Evolutionary conservation across 208 protist genomes (phyloP), one percentile per base, ranked within the genome.

Genomic region (Leishmania mexicana): DNA sequence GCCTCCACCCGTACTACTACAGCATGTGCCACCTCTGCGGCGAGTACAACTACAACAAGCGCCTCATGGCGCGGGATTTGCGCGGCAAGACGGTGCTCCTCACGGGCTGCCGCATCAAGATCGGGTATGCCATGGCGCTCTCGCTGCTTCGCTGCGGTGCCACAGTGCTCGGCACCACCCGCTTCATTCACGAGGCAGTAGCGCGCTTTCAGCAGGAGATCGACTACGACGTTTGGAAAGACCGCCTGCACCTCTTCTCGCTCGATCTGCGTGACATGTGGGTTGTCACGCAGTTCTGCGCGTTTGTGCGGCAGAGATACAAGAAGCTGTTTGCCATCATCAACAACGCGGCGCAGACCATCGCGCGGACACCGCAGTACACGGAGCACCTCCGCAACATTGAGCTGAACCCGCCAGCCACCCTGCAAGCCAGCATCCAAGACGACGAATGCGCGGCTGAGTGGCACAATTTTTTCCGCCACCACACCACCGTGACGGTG

Each of bases 311-410:
- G 54, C 87, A 90, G 47, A 67, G 84, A 6, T 97, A 91, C 83
- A 72, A 78, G 13, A 93, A 95, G 74, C 82, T 99, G 28, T 98
- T 98, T 83, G 96, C 97, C 62, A 95, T 99, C 73, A 96, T 99
- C 83, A 99, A 99, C 94, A 99, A 99, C 85, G 99, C 99, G 0
- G 97, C 97, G n/a, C 98, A 99, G 90, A 99, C 98, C 17, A 97
- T 99, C 42, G 89, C 97, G 11, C 92, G 97, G 31, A 99, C 98
- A 40, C 89, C 97, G 58, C 82, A 90, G 58, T 99, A 98, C 89
- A 99, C 98, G 58, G 88, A 85, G 67, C 88, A 96, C 83, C 85
- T 99, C 11, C 88, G 92, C 57, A 67, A 76, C 51, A 88, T 96
- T 31, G 96, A 98, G 85, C 62, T 87, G 77, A 65, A 87, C 68